Evolutionary conservation across 257 asterid species (phyloP), one percentile per base, ranked within the genome.

Genomic region (Linaria vulgaris): DNA sequence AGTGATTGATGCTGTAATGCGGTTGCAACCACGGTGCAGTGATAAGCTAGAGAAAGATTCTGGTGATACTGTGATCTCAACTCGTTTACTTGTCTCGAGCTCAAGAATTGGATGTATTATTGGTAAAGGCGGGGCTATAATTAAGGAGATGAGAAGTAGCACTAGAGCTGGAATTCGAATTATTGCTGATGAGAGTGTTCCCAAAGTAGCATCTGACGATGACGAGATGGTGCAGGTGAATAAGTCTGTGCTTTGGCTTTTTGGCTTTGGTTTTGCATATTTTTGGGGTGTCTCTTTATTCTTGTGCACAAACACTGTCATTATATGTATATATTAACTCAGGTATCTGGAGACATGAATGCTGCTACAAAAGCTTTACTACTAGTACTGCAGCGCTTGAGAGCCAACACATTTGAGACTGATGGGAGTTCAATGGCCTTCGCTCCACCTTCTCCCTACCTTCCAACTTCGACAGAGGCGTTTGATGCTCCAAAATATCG

Each of bases 201-300:
- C 96, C 61, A 83, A 82, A 77, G 83, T 84, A 73, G 96, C 96
- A 61, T 75, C 80, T n/a, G 90, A 75, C 48, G 95, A 88, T 63
- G 95, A 88, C 20, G 96, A 79, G 76, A 76, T 91, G 90, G 91
- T 91, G 75, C 95, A 86, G 98, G 98, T 91, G 73, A 81, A 63
- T 48, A 39, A 73, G 54, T 50, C 15, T 56, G 41, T 46, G 62
- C 52, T 23, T 45, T 7, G 58, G 11, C 71, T 44, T 49, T 44
- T 56, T 6, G 45, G 50, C 20, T 15, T 67, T 39, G 49, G 16
- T 45, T 5, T 45, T 67, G 19, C 56, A 9, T 59, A 48, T 20
- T 16, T 47, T 20, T 55, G 57, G 34, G 30, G 47, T 45, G 23
- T 13, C 17, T 37, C 25, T 12, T 12, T 3, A 11, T 13, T 37